phyloP scores from a whole-genome alignment of 257 asterid species.

The Solanum tarapatanum region DNA sequence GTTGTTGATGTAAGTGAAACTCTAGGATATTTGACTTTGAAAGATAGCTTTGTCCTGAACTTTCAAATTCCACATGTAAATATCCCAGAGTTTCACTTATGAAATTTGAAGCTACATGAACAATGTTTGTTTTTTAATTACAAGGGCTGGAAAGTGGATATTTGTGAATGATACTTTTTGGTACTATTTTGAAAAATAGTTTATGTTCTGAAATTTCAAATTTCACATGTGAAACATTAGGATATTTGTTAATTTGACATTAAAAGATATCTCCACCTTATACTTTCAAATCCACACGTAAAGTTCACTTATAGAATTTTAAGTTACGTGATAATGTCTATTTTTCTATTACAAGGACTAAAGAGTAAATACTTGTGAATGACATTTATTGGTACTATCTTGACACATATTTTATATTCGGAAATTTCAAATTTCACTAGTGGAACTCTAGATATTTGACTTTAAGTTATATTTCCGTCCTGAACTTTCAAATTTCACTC shows the following conservation, averaged over 20 bases:
- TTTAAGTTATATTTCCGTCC: not conserved
- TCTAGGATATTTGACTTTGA: fast-evolving
- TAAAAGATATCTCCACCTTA: not conserved
- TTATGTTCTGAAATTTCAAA: not conserved
- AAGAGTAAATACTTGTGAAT: not conserved
- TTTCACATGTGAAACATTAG: not conserved
- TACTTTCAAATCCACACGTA: not conserved
- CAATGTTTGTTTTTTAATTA: too few species aligned
- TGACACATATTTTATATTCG: not conserved
- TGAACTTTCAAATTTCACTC: not conserved
- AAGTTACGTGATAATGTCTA: not conserved
- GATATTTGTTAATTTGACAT: not conserved
- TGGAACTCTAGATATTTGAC: not conserved
- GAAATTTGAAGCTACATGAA: not conserved
- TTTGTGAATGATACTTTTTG: not conserved
- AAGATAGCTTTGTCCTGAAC: not conserved
- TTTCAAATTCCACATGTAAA: too few species aligned
- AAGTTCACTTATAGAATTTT: not conserved
- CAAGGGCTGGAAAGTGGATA: too few species aligned
- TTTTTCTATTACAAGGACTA: not conserved
- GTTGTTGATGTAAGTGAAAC: not conserved
- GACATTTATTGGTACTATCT: not conserved
- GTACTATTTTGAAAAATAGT: not conserved
- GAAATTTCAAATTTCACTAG: not conserved
- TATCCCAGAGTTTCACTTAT: not conserved